phyloP scores from a whole-genome alignment of 345 rosid genomes.

The Camelina laxa region DNA sequence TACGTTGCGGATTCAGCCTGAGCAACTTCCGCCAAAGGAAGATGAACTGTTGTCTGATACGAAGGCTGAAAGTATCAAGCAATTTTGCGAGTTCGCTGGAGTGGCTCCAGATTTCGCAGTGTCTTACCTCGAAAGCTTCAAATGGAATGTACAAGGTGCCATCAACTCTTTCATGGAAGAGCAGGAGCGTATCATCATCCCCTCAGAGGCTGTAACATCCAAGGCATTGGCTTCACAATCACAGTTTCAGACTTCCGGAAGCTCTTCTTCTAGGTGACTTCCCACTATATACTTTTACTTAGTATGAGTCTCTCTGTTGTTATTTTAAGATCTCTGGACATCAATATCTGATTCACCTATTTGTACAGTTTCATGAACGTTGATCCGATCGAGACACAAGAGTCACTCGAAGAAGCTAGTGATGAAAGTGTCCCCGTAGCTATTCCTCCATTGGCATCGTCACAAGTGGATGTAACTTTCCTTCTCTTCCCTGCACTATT shows the following conservation, averaged over 20 bases:
- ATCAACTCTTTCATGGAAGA: too few relatives aligned
- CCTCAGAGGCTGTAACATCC: background rate
- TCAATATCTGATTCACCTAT: background rate
- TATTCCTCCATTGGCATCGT: constrained; percentile 14
- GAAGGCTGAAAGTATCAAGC: too few relatives aligned
- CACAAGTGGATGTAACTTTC: constrained; percentile 32
- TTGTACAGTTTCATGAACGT: constrained; percentile 12
- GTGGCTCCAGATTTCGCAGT: too few relatives aligned
- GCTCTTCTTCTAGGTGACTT: constrained; percentile 4
- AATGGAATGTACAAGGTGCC: too few relatives aligned
- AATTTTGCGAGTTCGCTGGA: too few relatives aligned
- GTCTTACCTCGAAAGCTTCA: too few relatives aligned
- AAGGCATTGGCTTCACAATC: background rate
- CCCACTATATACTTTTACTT: background rate
- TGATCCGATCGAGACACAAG: background rate
- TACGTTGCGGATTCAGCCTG: too few relatives aligned
- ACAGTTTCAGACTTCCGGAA: background rate
- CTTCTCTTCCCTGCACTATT: constrained; percentile 13
- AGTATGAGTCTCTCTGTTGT: constrained; percentile 13
- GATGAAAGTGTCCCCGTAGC: constrained; percentile 3
- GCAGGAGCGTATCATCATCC: too few relatives aligned
- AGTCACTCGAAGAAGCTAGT: background rate
- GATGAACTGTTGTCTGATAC: too few relatives aligned
- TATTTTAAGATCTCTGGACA: background rate
- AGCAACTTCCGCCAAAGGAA: too few relatives aligned